Conservation (phyloP, 805 yeast genomes). For the Metschnikowia dekortorum region DNA sequence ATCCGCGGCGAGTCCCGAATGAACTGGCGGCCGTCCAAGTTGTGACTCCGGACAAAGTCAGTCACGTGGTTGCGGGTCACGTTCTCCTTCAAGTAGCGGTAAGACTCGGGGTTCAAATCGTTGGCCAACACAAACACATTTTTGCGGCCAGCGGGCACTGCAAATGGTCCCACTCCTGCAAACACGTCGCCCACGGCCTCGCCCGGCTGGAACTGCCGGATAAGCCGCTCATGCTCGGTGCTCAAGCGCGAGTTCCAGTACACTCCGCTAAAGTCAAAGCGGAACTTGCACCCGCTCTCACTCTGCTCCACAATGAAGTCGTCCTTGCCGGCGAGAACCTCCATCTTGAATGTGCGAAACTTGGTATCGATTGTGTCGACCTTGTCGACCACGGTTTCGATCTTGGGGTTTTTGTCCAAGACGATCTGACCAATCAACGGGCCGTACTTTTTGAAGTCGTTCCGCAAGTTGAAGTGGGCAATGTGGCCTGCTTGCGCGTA, state of each 20-base stretch:
- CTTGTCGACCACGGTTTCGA: slow-evolving; percentile 89
- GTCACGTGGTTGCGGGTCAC: slow-evolving; percentile 59
- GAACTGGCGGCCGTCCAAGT: slow-evolving; percentile 80
- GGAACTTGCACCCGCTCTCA: slow-evolving; percentile 82
- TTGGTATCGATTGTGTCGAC: slow-evolving; percentile 80
- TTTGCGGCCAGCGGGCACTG: slow-evolving; percentile 90
- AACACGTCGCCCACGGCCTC: slow-evolving; percentile 90
- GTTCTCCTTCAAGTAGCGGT: slow-evolving; percentile 63
- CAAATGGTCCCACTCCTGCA: slow-evolving; percentile 99
- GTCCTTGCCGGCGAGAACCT: slow-evolving; percentile 81
- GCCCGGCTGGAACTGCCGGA: slow-evolving; percentile 54
- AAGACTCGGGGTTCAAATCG: slow-evolving; percentile 88
- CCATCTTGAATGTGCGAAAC: slow-evolving; percentile 91
- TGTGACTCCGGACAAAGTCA: slow-evolving; percentile 55
- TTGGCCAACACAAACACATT: slow-evolving; percentile 80
- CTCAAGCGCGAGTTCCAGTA: slow-evolving; percentile 96
- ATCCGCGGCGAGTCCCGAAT: slow-evolving; percentile 57
- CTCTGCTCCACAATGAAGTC: slow-evolving; percentile 77
- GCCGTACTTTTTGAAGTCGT: slow-evolving; percentile 80
- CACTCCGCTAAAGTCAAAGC: slow-evolving; percentile 86
- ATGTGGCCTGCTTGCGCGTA: slow-evolving; percentile 93
- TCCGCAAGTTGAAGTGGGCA: slow-evolving; percentile 84
- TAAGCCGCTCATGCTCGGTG: slow-evolving; percentile 86
- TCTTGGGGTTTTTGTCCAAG: slow-evolving; percentile 76
- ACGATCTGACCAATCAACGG: slow-evolving; percentile 82